Base-by-base conservation (phyloP, 2,329 filamentous ascomycete genomes). In the Magnaporthiopsis poae region DNA sequence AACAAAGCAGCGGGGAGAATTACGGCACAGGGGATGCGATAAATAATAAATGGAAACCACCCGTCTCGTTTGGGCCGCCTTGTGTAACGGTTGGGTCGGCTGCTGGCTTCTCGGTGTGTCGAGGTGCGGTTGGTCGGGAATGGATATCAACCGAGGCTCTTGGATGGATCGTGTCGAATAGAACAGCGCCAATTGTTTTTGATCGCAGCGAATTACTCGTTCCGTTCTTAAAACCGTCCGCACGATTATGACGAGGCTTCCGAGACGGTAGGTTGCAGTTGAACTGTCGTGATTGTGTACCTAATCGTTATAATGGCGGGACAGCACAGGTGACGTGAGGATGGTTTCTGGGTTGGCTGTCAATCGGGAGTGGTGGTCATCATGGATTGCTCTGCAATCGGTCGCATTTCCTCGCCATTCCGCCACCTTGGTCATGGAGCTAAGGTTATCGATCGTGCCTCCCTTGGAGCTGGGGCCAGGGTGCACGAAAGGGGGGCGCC, bases 321-420 rank as follows among this genome's bases (percentile, higher is more conserved):
- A 56, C 56, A 59, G 65, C 65, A 56, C 56, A 59, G 65, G 67
- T 59, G 60, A 61, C 61, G 39, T 61, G 61, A 36, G 31, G 31
- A 7, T 3, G 3, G 18, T 52, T 52, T n/a, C 21, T 21, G 15
- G 46, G 21, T n/a, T 13, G 46, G 46, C 21, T n/a, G 46, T 56
- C 46, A 25, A n/a, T 56, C 7, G 21, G 8, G 21, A 15, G 39
- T 18, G 3, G 15, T 46, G 3, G 15, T 46, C 13, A 2, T 36
- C 9, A 12, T 52, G 46, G 46, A 56, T 56, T n/a, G 46, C n/a
- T 7, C 46, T 56, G 46, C 46, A 25, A n/a, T 56, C 18, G 46
- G 46, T n/a, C 8, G 5, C n/a, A 56, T n/a, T 56, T 11, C 46
- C 18, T 56, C 18, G 3, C 21, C 18, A 25, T 56, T 56, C 46